A percentile compares a stretch with the other conserved stretches of the same genome.
These are phyloP conservation scores for Leishmania turanica DNA, from an alignment of 208 protist species.

Conservation along the genomic window DNA sequence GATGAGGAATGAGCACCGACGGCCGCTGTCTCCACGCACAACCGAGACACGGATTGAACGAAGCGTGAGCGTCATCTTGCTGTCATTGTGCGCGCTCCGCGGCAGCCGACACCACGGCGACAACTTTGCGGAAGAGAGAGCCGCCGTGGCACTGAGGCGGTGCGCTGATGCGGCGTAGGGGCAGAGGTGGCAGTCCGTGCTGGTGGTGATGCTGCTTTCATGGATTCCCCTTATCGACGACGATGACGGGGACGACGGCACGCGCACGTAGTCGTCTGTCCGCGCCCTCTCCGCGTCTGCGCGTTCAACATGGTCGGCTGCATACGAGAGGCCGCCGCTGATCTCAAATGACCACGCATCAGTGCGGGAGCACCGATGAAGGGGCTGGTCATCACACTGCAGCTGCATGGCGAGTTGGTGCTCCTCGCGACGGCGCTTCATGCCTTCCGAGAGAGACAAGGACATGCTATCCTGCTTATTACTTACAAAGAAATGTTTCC, in stretches of 20 bases:
- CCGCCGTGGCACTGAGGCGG: background rate
- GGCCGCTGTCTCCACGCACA: conserved; percentile 33
- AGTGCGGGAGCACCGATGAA: conserved; percentile 3
- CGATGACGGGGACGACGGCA: background rate
- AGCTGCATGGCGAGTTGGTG: conserved; percentile 30
- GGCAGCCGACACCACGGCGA: background rate
- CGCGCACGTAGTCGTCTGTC: background rate
- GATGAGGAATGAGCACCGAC: conserved; percentile 22
- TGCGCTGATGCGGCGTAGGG: background rate
- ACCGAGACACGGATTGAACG: conserved; percentile 24
- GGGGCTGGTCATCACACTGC: background rate
- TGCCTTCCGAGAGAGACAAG: conserved; percentile 2
- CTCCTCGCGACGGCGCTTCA: conserved; percentile 27
- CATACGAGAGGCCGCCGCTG: background rate
- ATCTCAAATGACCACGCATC: background rate
- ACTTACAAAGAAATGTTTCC: background rate
- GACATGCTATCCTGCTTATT: background rate
- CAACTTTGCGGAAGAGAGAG: background rate
- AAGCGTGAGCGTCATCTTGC: conserved; percentile 22
- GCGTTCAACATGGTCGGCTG: background rate
- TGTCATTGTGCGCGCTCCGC: conserved; percentile 3
- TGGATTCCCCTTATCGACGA: background rate
- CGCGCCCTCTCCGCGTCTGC: background rate
- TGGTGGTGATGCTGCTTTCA: background rate
- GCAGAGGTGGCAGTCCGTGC: background rate